Percentiles rank a stretch among this genome's conserved stretches.
These are phyloP conservation scores for Cicer arietinum DNA, from an alignment of 306 rosid species.

Conservation along the genomic window DNA sequence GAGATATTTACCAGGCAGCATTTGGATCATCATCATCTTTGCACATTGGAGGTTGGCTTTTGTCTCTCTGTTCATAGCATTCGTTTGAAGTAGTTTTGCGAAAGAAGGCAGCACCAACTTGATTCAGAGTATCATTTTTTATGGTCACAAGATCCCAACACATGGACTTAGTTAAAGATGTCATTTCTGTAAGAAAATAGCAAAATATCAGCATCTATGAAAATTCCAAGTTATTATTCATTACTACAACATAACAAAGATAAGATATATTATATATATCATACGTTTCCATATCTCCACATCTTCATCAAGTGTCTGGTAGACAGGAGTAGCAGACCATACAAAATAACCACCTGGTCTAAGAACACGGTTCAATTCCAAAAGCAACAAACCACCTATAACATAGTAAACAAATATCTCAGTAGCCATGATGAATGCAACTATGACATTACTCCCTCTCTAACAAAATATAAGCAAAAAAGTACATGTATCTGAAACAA, in stretches of 20 bases:
- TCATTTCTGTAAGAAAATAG: conserved; percentile 60
- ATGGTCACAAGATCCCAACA: conserved; percentile 94
- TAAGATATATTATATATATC: background rate
- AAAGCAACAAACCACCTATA: conserved; percentile 78
- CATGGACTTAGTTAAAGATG: conserved; percentile 66
- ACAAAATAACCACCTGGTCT: conserved; percentile 84
- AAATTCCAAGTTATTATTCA: background rate
- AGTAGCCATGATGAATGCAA: background rate
- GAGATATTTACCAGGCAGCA: conserved; percentile 74
- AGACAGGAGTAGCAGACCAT: conserved; percentile 96
- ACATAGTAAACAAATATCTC: conserved; percentile 21
- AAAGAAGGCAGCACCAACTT: conserved; percentile 74
- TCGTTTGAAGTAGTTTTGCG: conserved; percentile 76
- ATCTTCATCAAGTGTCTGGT: conserved; percentile 80
- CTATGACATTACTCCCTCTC: background rate
- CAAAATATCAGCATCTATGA: conserved; percentile 12
- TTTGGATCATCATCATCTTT: conserved; percentile 79
- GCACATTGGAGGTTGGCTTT: conserved; percentile 81
- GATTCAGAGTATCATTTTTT: conserved; percentile 68
- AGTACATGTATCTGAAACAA: no score
- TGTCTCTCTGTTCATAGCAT: conserved; percentile 74
- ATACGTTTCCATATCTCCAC: conserved; percentile 81
- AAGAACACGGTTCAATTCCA: conserved; percentile 81
- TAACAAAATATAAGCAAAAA: no score
- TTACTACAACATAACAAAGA: background rate